Evolutionary conservation across 176 grass and related monocot species (phyloP).

Genomic region (Oryza punctata): DNA sequence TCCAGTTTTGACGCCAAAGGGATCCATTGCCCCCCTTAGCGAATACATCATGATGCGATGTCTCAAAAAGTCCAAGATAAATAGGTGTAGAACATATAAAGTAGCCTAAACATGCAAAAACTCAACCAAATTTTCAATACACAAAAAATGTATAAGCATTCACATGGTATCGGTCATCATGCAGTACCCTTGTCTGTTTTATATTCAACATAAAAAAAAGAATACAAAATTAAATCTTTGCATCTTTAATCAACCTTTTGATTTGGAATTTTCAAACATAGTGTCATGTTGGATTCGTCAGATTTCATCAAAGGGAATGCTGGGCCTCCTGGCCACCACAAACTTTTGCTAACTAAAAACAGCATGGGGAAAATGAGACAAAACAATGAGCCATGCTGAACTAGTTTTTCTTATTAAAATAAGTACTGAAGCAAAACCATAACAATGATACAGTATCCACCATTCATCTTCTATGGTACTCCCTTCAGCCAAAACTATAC

Average conservation of each 20-base stretch:
- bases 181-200: background rate
- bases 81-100: background rate
- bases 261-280: background rate
- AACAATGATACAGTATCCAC: slow-evolving; percentile 18
- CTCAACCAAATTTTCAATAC: background rate
- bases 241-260: background rate
- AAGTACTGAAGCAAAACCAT: slow-evolving; percentile 18
- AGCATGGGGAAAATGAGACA: background rate
- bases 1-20: background rate
- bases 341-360: background rate
- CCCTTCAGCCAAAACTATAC: background rate
- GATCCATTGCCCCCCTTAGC: background rate
- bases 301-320: no score
- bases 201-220: background rate
- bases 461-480: slow-evolving; percentile 15
- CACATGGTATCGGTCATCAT: no score
- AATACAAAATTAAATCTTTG: background rate
- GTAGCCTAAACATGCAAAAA: background rate
- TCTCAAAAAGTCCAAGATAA: background rate
- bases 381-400: background rate
- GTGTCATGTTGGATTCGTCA: no score
- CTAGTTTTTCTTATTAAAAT: background rate
- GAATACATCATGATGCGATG: background rate
- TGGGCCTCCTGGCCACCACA: no score
- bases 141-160: background rate